phyloP scores from a whole-genome alignment of 1,284 basidiomycete species.

The Cutaneotrichosporon daszewskae region DNA sequence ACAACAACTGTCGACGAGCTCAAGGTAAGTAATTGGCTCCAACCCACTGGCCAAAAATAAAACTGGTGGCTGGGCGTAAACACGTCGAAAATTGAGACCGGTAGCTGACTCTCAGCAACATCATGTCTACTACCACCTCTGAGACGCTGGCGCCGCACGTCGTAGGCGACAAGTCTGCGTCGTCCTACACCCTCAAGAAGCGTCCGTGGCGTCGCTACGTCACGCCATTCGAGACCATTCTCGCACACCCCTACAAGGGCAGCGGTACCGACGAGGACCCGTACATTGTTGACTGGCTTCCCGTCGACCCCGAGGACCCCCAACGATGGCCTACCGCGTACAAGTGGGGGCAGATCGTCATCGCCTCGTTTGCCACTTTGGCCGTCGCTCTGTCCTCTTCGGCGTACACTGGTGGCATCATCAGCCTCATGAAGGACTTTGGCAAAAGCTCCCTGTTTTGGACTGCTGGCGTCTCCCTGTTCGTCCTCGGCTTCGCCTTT shows the following conservation, averaged over 20 bases:
- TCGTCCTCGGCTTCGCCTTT: conserved; percentile 41
- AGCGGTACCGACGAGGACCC: conserved; percentile 45
- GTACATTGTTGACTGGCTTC: conserved; percentile 45
- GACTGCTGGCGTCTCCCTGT: conserved; percentile 33
- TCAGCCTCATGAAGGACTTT: conserved; percentile 23
- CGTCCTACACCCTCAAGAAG: conserved; percentile 23
- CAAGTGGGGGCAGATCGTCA: conserved; percentile 32
- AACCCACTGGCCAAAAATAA: too few relatives aligned
- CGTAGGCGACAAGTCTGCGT: conserved; percentile 1
- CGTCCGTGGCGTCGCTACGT: conserved; percentile 35
- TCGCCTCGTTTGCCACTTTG: conserved; percentile 27
- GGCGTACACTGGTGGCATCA: conserved; percentile 32
- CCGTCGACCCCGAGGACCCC: conserved; percentile 33
- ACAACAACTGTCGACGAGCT: too few relatives aligned
- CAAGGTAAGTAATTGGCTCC: too few relatives aligned
- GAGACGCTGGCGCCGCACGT: not conserved
- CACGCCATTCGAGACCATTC: conserved; percentile 44
- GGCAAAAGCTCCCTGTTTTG: conserved; percentile 20
- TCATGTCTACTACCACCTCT: too few relatives aligned
- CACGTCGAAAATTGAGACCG: too few relatives aligned
- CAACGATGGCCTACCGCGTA: conserved; percentile 29
- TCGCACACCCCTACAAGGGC: conserved; percentile 42
- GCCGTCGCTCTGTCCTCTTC: conserved; percentile 38
- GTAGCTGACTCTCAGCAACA: too few relatives aligned
- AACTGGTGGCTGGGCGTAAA: too few relatives aligned